Percentiles rank a stretch among this genome's conserved stretches.
Conservation (phyloP, 1,284 basidiomycete genomes). For the Fomitiporia mediterranea region DNA sequence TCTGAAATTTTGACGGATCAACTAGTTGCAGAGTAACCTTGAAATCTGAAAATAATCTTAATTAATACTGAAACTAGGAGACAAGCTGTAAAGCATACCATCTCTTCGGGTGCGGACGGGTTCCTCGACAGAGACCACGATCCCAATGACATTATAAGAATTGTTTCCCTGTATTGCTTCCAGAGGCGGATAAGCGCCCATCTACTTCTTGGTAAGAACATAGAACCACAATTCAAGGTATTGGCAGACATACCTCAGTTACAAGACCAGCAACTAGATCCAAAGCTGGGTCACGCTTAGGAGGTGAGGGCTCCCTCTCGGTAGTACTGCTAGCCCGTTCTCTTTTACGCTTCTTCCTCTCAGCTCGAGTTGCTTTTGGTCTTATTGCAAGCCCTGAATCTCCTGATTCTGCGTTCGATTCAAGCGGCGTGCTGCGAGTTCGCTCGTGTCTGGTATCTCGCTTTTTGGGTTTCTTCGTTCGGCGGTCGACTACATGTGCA, state of each 20-base stretch:
- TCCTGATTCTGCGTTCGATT: background rate
- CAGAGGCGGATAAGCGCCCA: slow-evolving; percentile 7
- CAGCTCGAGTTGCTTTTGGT: background rate
- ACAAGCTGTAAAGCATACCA: background rate
- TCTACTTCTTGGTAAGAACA: background rate
- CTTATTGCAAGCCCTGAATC: background rate
- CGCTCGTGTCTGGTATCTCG: slow-evolving; percentile 12
- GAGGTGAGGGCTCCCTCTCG: slow-evolving; percentile 3
- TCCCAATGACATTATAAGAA: slow-evolving; percentile 12
- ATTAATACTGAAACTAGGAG: background rate
- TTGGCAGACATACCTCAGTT: background rate
- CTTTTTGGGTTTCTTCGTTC: slow-evolving; percentile 8
- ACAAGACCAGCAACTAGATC: slow-evolving; percentile 13
- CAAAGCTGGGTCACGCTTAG: slow-evolving; percentile 14
- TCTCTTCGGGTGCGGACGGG: background rate
- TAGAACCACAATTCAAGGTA: background rate
- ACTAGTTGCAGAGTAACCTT: slow-evolving; percentile 7
- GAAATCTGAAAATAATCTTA: slow-evolving; percentile 1
- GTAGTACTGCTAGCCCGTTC: background rate
- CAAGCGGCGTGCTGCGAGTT: background rate
- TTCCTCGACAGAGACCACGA: background rate
- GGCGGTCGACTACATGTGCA: background rate
- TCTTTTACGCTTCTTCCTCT: background rate
- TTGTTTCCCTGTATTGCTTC: background rate
- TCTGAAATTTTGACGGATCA: slow-evolving; percentile 15